phyloP scores from a whole-genome alignment of 805 yeast species.

The Spathaspora hagerdaliae region DNA sequence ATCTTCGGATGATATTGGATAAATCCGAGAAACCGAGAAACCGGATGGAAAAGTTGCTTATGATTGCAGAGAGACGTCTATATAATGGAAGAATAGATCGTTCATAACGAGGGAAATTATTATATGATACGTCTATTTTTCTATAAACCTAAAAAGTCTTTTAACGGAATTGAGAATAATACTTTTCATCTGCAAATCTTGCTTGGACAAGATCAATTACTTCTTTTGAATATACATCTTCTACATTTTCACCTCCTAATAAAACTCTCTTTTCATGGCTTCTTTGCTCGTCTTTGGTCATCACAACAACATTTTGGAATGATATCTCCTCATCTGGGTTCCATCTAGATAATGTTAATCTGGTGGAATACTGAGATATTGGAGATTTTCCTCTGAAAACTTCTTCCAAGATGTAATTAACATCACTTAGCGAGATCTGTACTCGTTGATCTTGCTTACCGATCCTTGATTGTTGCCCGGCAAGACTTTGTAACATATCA shows the following conservation, averaged over 20 bases:
- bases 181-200: slow-evolving; percentile 72
- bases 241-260: slow-evolving; percentile 58
- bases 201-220: slow-evolving; percentile 53
- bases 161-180: slow-evolving; percentile 52
- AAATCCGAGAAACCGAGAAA: too few species aligned
- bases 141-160: background rate
- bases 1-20: too few species aligned
- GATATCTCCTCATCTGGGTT: slow-evolving; percentile 60
- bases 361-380: slow-evolving; percentile 74
- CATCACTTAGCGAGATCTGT: slow-evolving; percentile 69
- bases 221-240: slow-evolving; percentile 60
- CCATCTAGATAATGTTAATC: slow-evolving; percentile 84
- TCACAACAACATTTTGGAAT: slow-evolving; percentile 74
- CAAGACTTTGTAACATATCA: slow-evolving; percentile 72
- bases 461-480: slow-evolving; percentile 81
- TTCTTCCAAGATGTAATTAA: slow-evolving; percentile 84
- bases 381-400: slow-evolving; percentile 91
- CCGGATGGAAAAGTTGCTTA: background rate
- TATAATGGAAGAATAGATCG: too few species aligned
- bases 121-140: too few species aligned
- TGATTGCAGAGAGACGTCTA: too few species aligned
- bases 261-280: slow-evolving; percentile 74
- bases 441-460: slow-evolving; percentile 70
- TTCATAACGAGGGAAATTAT: too few species aligned
- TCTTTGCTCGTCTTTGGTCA: slow-evolving; percentile 86